Evolutionary conservation across 169 alveolate species (phyloP).

Genomic region (Plasmodium sp.): DNA sequence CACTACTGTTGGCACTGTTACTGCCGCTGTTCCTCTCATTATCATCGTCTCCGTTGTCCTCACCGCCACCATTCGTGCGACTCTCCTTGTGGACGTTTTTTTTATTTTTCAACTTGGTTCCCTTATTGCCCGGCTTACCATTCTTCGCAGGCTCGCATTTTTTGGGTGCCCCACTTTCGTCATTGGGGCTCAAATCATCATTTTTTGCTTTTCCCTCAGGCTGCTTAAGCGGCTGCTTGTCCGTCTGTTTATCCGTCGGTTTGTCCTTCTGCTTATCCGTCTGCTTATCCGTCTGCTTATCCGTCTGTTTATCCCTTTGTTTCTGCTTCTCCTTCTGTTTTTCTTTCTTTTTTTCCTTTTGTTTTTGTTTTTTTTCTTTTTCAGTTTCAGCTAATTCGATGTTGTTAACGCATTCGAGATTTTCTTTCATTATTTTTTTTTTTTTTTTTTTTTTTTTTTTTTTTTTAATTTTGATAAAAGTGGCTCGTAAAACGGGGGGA

Average conservation of each 20-base stretch:
- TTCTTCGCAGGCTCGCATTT: constrained; percentile 22
- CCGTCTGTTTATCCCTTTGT: neutral
- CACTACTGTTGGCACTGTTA: neutral
- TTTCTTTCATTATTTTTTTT: constrained; percentile 36
- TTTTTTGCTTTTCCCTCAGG: neutral
- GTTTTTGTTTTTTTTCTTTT: constrained; percentile 5
- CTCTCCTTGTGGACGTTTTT: constrained; percentile 7
- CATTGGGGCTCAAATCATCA: constrained; percentile 7
- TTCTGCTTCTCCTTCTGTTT: neutral
- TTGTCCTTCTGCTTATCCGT: neutral
- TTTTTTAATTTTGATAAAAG: neutral
- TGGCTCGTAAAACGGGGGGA: neutral
- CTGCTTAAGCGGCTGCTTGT: neutral
- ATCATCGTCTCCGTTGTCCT: neutral
- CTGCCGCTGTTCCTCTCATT: neutral
- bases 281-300: neutral
- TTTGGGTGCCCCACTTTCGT: constrained; percentile 5
- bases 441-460: constrained; percentile 5
- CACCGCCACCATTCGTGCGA: neutral
- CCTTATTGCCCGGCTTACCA: neutral
- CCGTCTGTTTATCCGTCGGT: neutral
- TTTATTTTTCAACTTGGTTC: constrained; percentile 7
- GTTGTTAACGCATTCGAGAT: constrained; percentile 20
- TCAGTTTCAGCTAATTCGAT: neutral
- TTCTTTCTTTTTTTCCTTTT: neutral